Evolutionary conservation across 768 basidiomycete species (phyloP).

Genomic region (Rhodotorula graminis): DNA sequence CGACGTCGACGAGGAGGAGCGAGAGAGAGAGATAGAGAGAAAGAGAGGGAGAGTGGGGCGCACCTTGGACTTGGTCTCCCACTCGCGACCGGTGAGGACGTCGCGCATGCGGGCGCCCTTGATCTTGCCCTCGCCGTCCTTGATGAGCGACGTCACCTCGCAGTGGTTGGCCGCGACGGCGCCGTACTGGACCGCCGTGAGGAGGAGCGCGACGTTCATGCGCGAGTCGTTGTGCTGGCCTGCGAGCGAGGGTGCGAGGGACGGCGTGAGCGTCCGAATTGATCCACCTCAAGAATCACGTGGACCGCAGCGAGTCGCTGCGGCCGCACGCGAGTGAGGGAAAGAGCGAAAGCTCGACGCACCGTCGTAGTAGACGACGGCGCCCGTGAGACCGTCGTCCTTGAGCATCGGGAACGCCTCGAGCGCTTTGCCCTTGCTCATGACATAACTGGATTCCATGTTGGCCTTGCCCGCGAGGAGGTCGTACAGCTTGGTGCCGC

Average conservation of each 20-base stretch:
- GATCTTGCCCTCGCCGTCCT: conserved; percentile 54
- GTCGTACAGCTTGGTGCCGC: conserved; percentile 88
- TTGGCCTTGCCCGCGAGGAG: conserved; percentile 90
- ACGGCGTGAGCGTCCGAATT: not conserved
- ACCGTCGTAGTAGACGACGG: conserved; percentile 97
- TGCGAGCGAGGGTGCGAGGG: conserved; percentile 42
- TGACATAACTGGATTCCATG: conserved; percentile 90
- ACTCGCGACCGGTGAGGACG: conserved; percentile 74
- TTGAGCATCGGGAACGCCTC: conserved; percentile 98
- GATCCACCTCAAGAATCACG: no score
- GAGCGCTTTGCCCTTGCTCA: conserved; percentile 87
- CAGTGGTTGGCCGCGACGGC: conserved; percentile 83
- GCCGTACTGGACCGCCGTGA: conserved; percentile 90
- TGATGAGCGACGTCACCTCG: conserved; percentile 73
- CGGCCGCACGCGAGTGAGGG: not conserved
- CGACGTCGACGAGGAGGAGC: not conserved
- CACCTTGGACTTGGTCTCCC: conserved; percentile 74
- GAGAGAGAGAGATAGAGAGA: no score
- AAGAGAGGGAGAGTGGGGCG: not conserved
- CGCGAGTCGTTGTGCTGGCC: conserved; percentile 97
- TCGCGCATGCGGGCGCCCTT: conserved; percentile 76
- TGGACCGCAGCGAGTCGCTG: not conserved
- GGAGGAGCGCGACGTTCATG: conserved; percentile 92
- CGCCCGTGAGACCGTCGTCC: conserved; percentile 81
- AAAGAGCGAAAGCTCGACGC: conserved; percentile 3